phyloP scores from a whole-genome alignment of 2,329 filamentous ascomycete genomes.

The Hypoxylon sp. region DNA sequence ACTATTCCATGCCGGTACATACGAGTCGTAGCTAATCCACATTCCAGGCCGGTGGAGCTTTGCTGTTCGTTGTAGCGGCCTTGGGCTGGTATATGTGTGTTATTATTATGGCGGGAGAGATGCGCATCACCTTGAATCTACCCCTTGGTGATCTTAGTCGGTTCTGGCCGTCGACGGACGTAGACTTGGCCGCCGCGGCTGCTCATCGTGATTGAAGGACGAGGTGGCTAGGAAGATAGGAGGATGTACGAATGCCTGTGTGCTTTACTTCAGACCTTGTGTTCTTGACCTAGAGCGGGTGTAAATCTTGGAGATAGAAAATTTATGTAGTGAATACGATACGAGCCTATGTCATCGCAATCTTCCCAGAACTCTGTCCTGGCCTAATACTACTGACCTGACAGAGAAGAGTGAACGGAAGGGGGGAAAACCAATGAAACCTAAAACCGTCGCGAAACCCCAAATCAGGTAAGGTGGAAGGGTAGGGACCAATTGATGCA shows the following conservation, averaged over 20 bases:
- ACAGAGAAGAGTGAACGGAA: background rate
- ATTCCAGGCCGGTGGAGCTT: slow-evolving; percentile 56
- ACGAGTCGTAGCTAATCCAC: slow-evolving; percentile 9
- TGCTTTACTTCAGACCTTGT: slow-evolving; percentile 1
- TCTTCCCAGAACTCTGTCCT: background rate
- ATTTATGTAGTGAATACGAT: background rate
- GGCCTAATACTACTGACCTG: background rate
- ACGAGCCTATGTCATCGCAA: background rate
- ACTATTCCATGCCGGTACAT: background rate
- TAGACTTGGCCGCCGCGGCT: slow-evolving; percentile 47
- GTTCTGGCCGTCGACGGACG: slow-evolving; percentile 61
- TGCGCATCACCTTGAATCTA: slow-evolving; percentile 64
- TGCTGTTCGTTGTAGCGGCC: slow-evolving; percentile 62
- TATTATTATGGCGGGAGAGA: slow-evolving; percentile 68
- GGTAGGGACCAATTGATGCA: background rate
- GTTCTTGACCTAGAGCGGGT: background rate
- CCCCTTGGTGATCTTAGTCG: slow-evolving; percentile 67
- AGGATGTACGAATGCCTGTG: background rate
- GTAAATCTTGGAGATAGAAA: slow-evolving; percentile 1
- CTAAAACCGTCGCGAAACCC: background rate
- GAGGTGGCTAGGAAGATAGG: slow-evolving; percentile 4
- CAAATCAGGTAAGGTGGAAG: background rate
- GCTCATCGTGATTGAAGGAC: slow-evolving; percentile 38
- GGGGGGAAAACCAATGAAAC: background rate
- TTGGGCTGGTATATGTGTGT: slow-evolving; percentile 68